Evolutionary conservation across 2,329 filamentous ascomycete genomes (phyloP).

Genomic region (Alternaria infectoria): DNA sequence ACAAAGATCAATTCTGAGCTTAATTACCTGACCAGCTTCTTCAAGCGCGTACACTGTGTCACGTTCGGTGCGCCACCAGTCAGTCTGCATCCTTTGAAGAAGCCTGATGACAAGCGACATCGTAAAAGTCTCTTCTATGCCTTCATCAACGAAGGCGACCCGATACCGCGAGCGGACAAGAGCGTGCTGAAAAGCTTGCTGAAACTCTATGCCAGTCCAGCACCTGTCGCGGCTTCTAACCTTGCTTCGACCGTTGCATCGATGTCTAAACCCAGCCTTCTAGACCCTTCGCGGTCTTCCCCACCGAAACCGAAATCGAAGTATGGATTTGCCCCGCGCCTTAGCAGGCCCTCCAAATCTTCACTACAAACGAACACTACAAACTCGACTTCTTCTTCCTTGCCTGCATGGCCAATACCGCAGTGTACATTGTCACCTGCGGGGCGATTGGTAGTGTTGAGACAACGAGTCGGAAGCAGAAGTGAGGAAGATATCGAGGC

Average conservation of each 20-base stretch:
- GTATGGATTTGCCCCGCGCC: constrained; percentile 7
- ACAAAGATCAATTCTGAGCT: constrained; percentile 70
- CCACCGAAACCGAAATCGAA: constrained; percentile 24
- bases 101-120: constrained; percentile 54
- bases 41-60: constrained; percentile 82
- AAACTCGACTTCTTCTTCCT: constrained; percentile 39
- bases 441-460: constrained; percentile 70
- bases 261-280: constrained; percentile 36
- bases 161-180: constrained; percentile 77
- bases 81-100: constrained; percentile 71
- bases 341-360: constrained; percentile 29
- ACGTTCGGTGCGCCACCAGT: constrained; percentile 86
- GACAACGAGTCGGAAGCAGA: constrained; percentile 48
- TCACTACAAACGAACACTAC: constrained; percentile 32
- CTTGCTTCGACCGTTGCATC: constrained; percentile 24
- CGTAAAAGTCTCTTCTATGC: constrained; percentile 76
- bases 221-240: constrained; percentile 49
- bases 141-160: constrained; percentile 87
- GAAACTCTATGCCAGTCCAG: constrained; percentile 70
- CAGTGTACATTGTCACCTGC: constrained; percentile 71
- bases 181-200: constrained; percentile 75
- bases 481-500: constrained; percentile 66
- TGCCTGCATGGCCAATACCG: constrained; percentile 69
- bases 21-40: constrained; percentile 69
- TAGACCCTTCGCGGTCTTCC: constrained; percentile 4